A percentile compares a stretch with the other conserved stretches of the same genome.
Evolutionary conservation across 1,284 basidiomycete species (phyloP).

Genomic region (Cryptococcus sp.): DNA sequence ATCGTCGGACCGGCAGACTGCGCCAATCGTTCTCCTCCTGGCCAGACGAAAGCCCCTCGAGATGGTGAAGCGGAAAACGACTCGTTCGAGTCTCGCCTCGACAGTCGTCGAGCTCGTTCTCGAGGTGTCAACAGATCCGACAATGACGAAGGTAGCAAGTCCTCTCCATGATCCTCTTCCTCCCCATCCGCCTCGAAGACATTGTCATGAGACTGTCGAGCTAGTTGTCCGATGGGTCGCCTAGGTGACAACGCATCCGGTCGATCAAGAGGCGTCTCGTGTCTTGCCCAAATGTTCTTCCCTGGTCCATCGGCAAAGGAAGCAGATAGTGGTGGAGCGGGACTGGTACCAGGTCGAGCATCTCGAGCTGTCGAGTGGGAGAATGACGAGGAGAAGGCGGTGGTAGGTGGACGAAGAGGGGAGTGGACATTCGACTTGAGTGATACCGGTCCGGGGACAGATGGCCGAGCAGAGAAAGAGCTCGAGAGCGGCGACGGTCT

Average conservation of each 20-base stretch:
- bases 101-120: slow-evolving; percentile 70
- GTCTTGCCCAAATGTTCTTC: slow-evolving; percentile 39
- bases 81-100: slow-evolving; percentile 50
- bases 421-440: slow-evolving; percentile 29
- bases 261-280: slow-evolving; percentile 28
- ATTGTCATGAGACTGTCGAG: slow-evolving; percentile 9
- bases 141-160: slow-evolving; percentile 76
- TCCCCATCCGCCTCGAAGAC: slow-evolving; percentile 22
- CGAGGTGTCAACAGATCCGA: slow-evolving; percentile 82
- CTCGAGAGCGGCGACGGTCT: slow-evolving; percentile 38
- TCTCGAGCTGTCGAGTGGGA: slow-evolving; percentile 24
- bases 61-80: slow-evolving; percentile 26
- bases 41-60: slow-evolving; percentile 15
- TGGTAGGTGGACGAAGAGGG: slow-evolving; percentile 34
- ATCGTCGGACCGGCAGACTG: slow-evolving; percentile 43
- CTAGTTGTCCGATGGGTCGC: slow-evolving; percentile 16
- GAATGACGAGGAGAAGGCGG: slow-evolving; percentile 34
- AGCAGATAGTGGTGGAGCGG: slow-evolving; percentile 30
- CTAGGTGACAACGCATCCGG: slow-evolving; percentile 34
- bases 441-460: slow-evolving; percentile 33
- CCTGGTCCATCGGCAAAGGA: slow-evolving; percentile 35
- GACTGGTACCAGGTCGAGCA: slow-evolving; percentile 12
- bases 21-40: slow-evolving; percentile 32
- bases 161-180: slow-evolving; percentile 61
- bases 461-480: slow-evolving; percentile 28